Evolutionary conservation across 768 basidiomycete species (phyloP).

Genomic region (Amanita rimosa): DNA sequence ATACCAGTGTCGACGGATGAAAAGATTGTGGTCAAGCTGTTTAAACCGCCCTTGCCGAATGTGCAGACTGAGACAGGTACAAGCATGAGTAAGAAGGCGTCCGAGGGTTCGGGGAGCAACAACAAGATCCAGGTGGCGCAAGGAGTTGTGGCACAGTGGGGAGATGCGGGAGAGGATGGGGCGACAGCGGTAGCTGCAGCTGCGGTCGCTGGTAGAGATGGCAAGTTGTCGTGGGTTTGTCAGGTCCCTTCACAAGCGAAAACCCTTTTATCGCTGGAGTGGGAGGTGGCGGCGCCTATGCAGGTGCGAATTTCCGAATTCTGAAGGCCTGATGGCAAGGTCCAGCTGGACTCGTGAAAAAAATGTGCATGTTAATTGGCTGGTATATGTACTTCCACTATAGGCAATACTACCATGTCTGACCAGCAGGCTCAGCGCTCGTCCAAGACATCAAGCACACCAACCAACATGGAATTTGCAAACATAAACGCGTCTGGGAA

Average conservation of each 20-base stretch:
- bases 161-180: too few species aligned
- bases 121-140: constrained; percentile 12
- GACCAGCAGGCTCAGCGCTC: too few species aligned
- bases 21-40: constrained; percentile 19
- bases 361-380: too few species aligned
- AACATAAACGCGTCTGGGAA: too few species aligned
- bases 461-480: too few species aligned
- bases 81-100: neutral
- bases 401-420: too few species aligned
- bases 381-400: too few species aligned
- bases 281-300: constrained; percentile 22
- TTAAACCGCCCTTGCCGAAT: constrained; percentile 15
- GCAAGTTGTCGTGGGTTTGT: constrained; percentile 24
- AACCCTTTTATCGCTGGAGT: constrained; percentile 19
- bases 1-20: constrained; percentile 23
- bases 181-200: too few species aligned
- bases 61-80: neutral
- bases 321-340: too few species aligned
- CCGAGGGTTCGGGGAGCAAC: constrained; percentile 4
- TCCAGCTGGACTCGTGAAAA: too few species aligned
- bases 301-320: too few species aligned
- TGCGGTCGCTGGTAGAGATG: constrained; percentile 18
- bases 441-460: too few species aligned
- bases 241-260: constrained; percentile 19
- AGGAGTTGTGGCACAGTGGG: constrained; percentile 12